These are phyloP conservation scores for Themeda triandra DNA, from an alignment of 176 grass and related monocot species.

Conservation along the genomic window DNA sequence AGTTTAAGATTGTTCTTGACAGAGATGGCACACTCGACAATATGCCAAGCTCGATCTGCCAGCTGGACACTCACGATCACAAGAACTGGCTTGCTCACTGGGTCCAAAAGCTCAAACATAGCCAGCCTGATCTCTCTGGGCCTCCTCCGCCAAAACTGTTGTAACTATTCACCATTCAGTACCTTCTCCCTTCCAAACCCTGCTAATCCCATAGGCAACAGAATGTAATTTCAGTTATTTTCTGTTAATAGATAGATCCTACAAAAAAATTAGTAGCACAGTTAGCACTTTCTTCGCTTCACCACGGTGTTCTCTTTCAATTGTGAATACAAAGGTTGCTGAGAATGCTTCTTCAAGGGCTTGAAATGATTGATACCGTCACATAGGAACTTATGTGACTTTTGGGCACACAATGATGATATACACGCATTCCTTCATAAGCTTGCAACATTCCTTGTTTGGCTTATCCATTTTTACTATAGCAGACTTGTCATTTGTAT, in stretches of 20 bases:
- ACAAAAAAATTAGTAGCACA: background rate
- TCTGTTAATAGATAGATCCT: background rate
- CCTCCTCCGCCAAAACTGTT: constrained; percentile 21
- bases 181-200: background rate
- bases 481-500: background rate
- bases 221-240: constrained; percentile 11
- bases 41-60: constrained; percentile 52
- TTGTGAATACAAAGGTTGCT: background rate
- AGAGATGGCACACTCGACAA: constrained; percentile 75
- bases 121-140: constrained; percentile 1
- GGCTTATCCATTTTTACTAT: background rate
- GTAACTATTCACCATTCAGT: constrained; percentile 27
- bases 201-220: constrained; percentile 28
- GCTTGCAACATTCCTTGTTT: background rate
- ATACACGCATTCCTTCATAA: background rate
- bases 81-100: constrained; percentile 66
- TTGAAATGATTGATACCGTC: background rate
- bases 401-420: background rate
- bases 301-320: background rate
- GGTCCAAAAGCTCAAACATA: constrained; percentile 68
- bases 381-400: background rate
- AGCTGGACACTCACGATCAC: constrained; percentile 49
- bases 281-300: background rate
- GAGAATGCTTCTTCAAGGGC: background rate
- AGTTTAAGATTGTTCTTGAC: constrained; percentile 59